A percentile compares a stretch with the other conserved stretches of the same genome.
These are phyloP conservation scores for Boehmeria nivea DNA, from an alignment of 306 rosid genomes.

Conservation along the genomic window DNA sequence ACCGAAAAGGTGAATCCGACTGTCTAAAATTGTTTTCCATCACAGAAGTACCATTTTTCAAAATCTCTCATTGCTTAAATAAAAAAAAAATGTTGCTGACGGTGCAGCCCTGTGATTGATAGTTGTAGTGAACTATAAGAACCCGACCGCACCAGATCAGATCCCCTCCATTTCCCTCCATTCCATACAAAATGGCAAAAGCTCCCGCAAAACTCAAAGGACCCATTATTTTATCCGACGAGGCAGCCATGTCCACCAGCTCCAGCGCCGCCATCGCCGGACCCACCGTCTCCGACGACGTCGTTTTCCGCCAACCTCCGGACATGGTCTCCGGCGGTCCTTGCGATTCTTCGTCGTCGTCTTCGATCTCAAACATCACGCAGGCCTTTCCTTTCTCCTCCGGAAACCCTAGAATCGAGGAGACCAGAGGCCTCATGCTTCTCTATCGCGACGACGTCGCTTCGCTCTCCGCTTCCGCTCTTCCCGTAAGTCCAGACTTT, in stretches of 20 bases:
- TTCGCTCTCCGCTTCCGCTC: slow-evolving; percentile 30
- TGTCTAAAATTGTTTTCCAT: too few relatives aligned
- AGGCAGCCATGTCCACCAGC: slow-evolving; percentile 32
- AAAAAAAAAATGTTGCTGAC: too few relatives aligned
- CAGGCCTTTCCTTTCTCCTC: slow-evolving; percentile 81
- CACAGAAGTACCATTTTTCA: too few relatives aligned
- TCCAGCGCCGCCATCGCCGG: slow-evolving; percentile 34
- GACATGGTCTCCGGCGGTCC: slow-evolving; percentile 27
- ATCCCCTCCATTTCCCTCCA: too few relatives aligned
- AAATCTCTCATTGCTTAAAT: too few relatives aligned
- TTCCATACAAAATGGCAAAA: too few relatives aligned
- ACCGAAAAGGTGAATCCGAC: too few relatives aligned
- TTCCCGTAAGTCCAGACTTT: slow-evolving; percentile 43
- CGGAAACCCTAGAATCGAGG: slow-evolving; percentile 98
- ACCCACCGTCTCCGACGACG: slow-evolving; percentile 33
- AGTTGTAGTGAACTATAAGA: too few relatives aligned
- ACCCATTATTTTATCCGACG: neutral
- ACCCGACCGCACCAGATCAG: too few relatives aligned
- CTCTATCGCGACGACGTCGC: slow-evolving; percentile 50
- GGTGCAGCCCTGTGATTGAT: too few relatives aligned
- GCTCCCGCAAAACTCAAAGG: slow-evolving; percentile 18
- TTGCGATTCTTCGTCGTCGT: slow-evolving; percentile 36
- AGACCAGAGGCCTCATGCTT: slow-evolving; percentile 83
- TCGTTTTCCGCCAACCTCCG: slow-evolving; percentile 19
- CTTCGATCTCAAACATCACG: slow-evolving; percentile 42